These are phyloP conservation scores for Arthromyces matolae DNA, from an alignment of 768 basidiomycete species.

Conservation along the genomic window DNA sequence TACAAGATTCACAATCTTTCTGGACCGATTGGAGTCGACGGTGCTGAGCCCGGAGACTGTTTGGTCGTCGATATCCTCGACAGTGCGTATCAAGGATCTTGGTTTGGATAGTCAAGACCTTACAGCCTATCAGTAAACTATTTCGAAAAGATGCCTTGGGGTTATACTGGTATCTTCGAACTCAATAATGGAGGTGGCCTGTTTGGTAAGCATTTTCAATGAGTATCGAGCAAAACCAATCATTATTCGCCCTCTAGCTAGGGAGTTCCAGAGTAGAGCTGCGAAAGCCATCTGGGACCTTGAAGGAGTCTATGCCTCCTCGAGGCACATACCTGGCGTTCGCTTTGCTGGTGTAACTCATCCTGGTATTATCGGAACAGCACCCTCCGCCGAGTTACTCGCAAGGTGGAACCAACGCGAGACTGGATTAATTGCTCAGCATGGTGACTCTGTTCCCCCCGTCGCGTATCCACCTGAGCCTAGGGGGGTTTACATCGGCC, in stretches of 20 bases:
- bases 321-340: slow-evolving; percentile 75
- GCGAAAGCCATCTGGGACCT: slow-evolving; percentile 83
- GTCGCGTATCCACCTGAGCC: slow-evolving; percentile 64
- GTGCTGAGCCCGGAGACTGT: slow-evolving; percentile 76
- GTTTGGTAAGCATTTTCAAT: slow-evolving; percentile 41
- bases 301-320: slow-evolving; percentile 66
- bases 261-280: slow-evolving; percentile 66
- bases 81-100: slow-evolving; percentile 30
- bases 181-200: slow-evolving; percentile 69
- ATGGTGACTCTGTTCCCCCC: slow-evolving; percentile 51
- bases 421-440: slow-evolving; percentile 53
- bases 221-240: background rate
- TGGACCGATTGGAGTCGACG: slow-evolving; percentile 71
- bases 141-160: slow-evolving; percentile 79
- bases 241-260: slow-evolving; percentile 32
- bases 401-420: slow-evolving; percentile 76
- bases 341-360: slow-evolving; percentile 77
- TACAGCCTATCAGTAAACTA: slow-evolving; percentile 42
- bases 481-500: slow-evolving; percentile 64
- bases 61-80: slow-evolving; percentile 80
- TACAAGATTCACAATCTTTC: slow-evolving; percentile 71
- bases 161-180: slow-evolving; percentile 77
- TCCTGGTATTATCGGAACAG: slow-evolving; percentile 74
- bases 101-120: background rate
- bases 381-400: slow-evolving; percentile 69